A percentile compares a stretch with the other conserved stretches of the same genome.
Conservation (phyloP, 768 basidiomycete species). For the Rhodocollybia butyracea region DNA sequence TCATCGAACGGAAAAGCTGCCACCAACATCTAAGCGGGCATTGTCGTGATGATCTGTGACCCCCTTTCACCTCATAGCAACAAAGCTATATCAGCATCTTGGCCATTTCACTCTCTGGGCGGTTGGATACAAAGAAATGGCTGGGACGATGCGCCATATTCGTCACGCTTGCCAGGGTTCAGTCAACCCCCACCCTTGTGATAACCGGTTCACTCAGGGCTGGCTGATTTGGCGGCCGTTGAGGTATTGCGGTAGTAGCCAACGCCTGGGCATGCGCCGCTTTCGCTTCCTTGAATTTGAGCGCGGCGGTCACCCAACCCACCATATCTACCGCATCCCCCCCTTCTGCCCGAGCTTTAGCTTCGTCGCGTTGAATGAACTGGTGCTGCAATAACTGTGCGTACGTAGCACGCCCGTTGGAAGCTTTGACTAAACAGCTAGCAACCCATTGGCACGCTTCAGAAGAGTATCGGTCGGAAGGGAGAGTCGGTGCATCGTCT, state of each 20-base stretch:
- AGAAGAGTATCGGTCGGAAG: constrained; percentile 61
- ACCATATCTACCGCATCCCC: constrained; percentile 75
- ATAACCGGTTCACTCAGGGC: constrained; percentile 3
- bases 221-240: background rate
- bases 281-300: constrained; percentile 17
- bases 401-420: constrained; percentile 78
- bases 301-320: constrained; percentile 69
- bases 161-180: background rate
- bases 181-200: constrained; percentile 2
- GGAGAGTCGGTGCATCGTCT: constrained; percentile 87
- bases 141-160: background rate
- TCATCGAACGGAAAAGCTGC: too few relatives aligned
- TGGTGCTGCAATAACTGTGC: constrained; percentile 56
- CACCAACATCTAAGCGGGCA: too few relatives aligned
- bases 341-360: constrained; percentile 57
- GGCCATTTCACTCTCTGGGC: too few relatives aligned
- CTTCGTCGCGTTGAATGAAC: constrained; percentile 64
- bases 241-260: background rate
- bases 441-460: constrained; percentile 81
- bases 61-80: too few relatives aligned
- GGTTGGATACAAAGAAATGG: background rate
- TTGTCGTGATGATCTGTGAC: too few relatives aligned
- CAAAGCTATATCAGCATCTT: too few relatives aligned
- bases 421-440: constrained; percentile 77
- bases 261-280: background rate